Evolutionary conservation across 1,139 yeast genomes (phyloP).

Genomic region (Taphrina populina): DNA sequence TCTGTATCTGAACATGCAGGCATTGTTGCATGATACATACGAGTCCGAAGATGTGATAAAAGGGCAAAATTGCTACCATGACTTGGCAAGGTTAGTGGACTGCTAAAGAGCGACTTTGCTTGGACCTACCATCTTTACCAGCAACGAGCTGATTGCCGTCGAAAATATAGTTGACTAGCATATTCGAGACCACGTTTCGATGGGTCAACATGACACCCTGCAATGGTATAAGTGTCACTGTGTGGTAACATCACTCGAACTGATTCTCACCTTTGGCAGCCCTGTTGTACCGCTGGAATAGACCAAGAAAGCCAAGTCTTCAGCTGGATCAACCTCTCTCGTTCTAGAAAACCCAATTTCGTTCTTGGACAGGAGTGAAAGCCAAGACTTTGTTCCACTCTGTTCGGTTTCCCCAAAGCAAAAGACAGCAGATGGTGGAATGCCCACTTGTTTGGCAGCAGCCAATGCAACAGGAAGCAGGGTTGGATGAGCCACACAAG

Average conservation of each 20-base stretch:
- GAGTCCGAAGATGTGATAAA: conserved; percentile 36
- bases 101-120: conserved; percentile 21
- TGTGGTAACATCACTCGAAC: background rate
- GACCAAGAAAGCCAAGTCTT: conserved; percentile 46
- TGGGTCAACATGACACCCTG: conserved; percentile 64
- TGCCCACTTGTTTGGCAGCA: conserved; percentile 41
- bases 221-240: conserved; percentile 45
- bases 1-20: conserved; percentile 26
- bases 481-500: conserved; percentile 41
- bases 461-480: conserved; percentile 40
- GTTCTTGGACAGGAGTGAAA: conserved; percentile 34
- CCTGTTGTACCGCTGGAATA: conserved; percentile 82
- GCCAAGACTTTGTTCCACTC: conserved; percentile 38
- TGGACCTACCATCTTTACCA: conserved; percentile 16
- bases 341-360: conserved; percentile 37
- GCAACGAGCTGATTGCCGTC: conserved; percentile 33
- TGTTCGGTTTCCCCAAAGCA: conserved; percentile 32
- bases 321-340: conserved; percentile 34
- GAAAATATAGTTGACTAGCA: conserved; percentile 35
- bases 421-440: conserved; percentile 18
- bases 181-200: conserved; percentile 41
- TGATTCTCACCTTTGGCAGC: conserved; percentile 10
- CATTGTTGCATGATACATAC: conserved; percentile 35
- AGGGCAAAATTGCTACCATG: conserved; percentile 21
- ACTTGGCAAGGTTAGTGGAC: background rate